Evolutionary conservation across 2,329 filamentous ascomycete genomes (phyloP).

Genomic region (Aspergillus arachidicola): DNA sequence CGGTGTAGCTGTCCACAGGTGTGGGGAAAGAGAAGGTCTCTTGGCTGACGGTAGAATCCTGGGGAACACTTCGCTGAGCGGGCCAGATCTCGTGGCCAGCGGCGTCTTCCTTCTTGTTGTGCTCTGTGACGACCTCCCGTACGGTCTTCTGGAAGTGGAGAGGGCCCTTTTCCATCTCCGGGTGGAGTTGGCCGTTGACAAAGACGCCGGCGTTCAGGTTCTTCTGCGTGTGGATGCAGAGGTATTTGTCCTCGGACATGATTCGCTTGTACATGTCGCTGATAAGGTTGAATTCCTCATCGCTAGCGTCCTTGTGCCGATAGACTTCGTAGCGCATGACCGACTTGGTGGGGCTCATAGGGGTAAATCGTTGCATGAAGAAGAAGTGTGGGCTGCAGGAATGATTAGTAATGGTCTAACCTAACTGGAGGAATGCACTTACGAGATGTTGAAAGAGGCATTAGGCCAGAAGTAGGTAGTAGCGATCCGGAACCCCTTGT

Average conservation of each 20-base stretch:
- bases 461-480: constrained; percentile 41
- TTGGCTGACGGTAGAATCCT: constrained; percentile 24
- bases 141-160: constrained; percentile 59
- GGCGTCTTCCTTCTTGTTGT: constrained; percentile 50
- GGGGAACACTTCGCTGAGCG: constrained; percentile 39
- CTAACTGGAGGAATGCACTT: constrained; percentile 10
- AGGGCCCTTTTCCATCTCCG: constrained; percentile 59
- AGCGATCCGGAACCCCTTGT: constrained; percentile 44
- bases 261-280: constrained; percentile 64
- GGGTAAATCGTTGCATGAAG: constrained; percentile 66
- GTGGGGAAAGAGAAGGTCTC: constrained; percentile 33
- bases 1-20: constrained; percentile 3
- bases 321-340: constrained; percentile 66
- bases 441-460: constrained; percentile 36
- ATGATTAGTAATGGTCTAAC: constrained; percentile 3
- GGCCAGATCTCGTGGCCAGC: constrained; percentile 57
- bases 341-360: constrained; percentile 53
- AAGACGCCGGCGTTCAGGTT: constrained; percentile 64
- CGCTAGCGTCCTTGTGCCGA: constrained; percentile 61
- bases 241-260: constrained; percentile 65
- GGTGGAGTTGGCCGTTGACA: constrained; percentile 63
- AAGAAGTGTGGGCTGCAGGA: constrained; percentile 57
- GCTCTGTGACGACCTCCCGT: constrained; percentile 51
- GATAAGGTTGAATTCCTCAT: constrained; percentile 61
- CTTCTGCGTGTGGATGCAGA: constrained; percentile 60